phyloP scores from a whole-genome alignment of 139 green algal species.

The Chlamydomonas eustigma region DNA sequence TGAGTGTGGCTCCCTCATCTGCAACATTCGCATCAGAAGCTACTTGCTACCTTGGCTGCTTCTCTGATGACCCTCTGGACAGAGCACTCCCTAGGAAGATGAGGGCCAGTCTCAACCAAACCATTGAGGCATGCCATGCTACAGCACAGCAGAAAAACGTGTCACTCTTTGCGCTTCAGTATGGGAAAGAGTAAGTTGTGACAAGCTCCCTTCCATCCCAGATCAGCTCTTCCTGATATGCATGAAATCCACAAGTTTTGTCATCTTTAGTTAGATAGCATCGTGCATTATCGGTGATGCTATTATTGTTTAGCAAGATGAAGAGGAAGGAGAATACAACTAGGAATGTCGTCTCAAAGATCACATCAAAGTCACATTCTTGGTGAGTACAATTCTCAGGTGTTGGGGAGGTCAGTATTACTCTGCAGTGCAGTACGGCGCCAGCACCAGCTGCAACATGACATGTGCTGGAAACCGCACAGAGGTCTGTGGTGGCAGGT shows the following conservation, averaged over 20 bases:
- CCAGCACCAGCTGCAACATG: neutral
- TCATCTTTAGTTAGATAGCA: neutral
- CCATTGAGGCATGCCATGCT: neutral
- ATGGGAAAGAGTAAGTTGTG: neutral
- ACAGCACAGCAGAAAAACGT: neutral
- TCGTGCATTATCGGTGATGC: neutral
- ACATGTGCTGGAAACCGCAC: neutral
- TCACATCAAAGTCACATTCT: neutral
- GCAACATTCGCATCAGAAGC: neutral
- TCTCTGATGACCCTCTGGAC: neutral
- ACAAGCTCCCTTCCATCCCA: neutral
- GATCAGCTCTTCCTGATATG: neutral
- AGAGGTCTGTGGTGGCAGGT: neutral
- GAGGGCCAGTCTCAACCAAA: neutral
- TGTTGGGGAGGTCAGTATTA: neutral
- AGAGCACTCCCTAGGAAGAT: neutral
- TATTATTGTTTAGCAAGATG: neutral
- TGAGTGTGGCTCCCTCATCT: neutral
- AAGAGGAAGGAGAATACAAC: no score
- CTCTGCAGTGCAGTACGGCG: neutral
- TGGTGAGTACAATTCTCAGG: neutral
- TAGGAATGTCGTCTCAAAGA: no score
- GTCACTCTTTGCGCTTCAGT: neutral
- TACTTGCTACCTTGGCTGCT: neutral
- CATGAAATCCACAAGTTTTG: neutral